phyloP scores from a whole-genome alignment of 805 yeast species.

The Jamesozyma gamospora region DNA sequence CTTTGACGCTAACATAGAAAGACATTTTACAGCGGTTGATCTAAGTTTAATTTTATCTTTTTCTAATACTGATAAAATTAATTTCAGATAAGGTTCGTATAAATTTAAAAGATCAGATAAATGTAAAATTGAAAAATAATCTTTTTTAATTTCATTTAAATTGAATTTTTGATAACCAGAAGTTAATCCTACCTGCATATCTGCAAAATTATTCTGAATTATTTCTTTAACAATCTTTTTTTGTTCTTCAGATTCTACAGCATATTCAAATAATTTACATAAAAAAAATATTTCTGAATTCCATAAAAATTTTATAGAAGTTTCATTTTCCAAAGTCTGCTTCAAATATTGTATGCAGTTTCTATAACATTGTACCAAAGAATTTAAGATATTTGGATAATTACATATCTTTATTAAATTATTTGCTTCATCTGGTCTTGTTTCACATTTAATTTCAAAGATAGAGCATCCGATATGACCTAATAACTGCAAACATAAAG shows the following conservation, averaged over 20 bases:
- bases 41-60: slow-evolving; percentile 43
- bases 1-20: slow-evolving; percentile 44
- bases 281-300: slow-evolving; percentile 9
- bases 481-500: slow-evolving; percentile 47
- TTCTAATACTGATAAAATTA: slow-evolving; percentile 40
- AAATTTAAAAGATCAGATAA: slow-evolving; percentile 23
- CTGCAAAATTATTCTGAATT: background rate
- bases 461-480: slow-evolving; percentile 51
- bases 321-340: background rate
- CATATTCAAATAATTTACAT: slow-evolving; percentile 10
- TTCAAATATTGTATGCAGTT: slow-evolving; percentile 7
- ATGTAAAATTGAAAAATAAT: slow-evolving; percentile 17
- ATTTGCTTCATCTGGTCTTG: slow-evolving; percentile 10
- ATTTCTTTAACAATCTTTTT: background rate
- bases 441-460: slow-evolving; percentile 21
- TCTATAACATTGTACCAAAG: slow-evolving; percentile 10
- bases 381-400: slow-evolving; percentile 16
- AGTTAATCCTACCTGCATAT: background rate
- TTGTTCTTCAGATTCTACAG: slow-evolving; percentile 8
- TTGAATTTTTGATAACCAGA: background rate
- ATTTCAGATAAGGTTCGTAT: slow-evolving; percentile 44
- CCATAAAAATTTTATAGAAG: slow-evolving; percentile 14
- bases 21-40: slow-evolving; percentile 55
- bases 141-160: slow-evolving; percentile 3
- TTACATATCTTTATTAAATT: slow-evolving; percentile 18